phyloP scores from a whole-genome alignment of 2,329 filamentous ascomycete genomes.

The Claviceps monticola region DNA sequence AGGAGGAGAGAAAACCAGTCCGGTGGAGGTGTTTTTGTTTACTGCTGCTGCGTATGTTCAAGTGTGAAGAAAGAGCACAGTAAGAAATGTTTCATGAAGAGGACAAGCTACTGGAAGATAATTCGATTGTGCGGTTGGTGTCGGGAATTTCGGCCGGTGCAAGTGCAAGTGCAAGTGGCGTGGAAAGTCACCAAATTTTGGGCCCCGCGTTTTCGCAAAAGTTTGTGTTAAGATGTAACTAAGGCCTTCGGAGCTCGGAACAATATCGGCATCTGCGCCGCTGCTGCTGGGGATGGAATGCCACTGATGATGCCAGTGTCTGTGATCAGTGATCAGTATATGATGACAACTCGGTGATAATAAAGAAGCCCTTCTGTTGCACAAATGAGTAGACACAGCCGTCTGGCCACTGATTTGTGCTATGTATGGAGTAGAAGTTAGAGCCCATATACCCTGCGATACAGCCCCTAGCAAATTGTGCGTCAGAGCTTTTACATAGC shows the following conservation, averaged over 20 bases:
- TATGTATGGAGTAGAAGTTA: too few relatives aligned
- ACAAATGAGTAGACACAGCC: too few relatives aligned
- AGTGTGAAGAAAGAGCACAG: background rate
- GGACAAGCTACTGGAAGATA: background rate
- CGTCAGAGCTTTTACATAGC: too few relatives aligned
- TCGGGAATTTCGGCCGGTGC: background rate
- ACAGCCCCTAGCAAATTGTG: too few relatives aligned
- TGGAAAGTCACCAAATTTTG: background rate
- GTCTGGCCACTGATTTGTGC: too few relatives aligned
- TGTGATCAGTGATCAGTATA: too few relatives aligned
- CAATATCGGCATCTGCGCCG: background rate
- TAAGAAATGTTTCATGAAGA: background rate
- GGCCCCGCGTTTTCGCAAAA: slow-evolving; percentile 1
- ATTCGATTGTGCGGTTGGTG: slow-evolving; percentile 3
- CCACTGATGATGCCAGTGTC: too few relatives aligned
- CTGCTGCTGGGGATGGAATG: background rate
- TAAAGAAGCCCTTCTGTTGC: too few relatives aligned
- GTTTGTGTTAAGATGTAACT: background rate
- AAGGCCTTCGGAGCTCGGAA: background rate
- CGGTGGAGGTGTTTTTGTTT: too few relatives aligned
- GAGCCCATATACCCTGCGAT: too few relatives aligned
- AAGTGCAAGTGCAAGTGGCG: background rate
- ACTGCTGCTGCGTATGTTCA: background rate
- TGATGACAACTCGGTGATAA: too few relatives aligned
- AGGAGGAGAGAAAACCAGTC: background rate